A percentile compares a stretch with the other conserved stretches of the same genome.
phyloP scores from a whole-genome alignment of 2,329 filamentous ascomycete genomes.

The Zalaria obscura region DNA sequence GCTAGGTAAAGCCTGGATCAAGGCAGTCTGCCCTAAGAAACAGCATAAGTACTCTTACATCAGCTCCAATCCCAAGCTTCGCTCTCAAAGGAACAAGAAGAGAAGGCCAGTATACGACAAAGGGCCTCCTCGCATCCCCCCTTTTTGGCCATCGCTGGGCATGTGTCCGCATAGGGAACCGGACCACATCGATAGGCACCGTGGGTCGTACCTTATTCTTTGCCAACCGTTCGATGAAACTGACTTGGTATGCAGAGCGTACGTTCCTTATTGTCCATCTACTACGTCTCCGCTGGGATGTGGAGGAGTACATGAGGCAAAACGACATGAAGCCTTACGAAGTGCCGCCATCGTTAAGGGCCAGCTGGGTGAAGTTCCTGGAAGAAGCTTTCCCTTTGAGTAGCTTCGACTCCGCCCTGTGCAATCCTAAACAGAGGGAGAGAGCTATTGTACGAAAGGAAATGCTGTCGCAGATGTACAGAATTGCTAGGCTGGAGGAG shows the following conservation, averaged over 20 bases:
- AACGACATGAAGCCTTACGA: background rate
- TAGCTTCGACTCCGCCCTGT: constrained; percentile 1
- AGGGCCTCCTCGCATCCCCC: constrained; percentile 11
- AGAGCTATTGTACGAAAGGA: background rate
- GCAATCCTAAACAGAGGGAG: background rate
- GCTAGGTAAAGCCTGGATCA: constrained; percentile 63
- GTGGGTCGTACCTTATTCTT: constrained; percentile 24
- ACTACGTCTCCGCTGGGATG: constrained; percentile 4
- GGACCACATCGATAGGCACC: constrained; percentile 55
- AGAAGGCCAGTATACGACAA: constrained; percentile 34
- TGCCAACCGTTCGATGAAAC: background rate
- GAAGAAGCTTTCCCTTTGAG: constrained; percentile 2
- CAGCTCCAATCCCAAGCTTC: constrained; percentile 31
- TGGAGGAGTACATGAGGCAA: constrained; percentile 1
- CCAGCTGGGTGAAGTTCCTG: constrained; percentile 3
- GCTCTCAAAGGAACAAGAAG: constrained; percentile 37
- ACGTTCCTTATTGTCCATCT: constrained; percentile 5
- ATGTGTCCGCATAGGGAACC: constrained; percentile 55
- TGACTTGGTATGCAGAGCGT: constrained; percentile 5
- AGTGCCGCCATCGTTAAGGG: background rate
- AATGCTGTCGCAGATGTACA: constrained; percentile 3
- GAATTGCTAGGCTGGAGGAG: constrained; percentile 1
- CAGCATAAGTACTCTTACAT: constrained; percentile 58
- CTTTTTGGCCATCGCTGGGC: constrained; percentile 19
- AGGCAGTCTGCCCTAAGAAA: constrained; percentile 62